phyloP scores from a whole-genome alignment of 2,329 filamentous ascomycete genomes.

The Trichoderma pleuroti region DNA sequence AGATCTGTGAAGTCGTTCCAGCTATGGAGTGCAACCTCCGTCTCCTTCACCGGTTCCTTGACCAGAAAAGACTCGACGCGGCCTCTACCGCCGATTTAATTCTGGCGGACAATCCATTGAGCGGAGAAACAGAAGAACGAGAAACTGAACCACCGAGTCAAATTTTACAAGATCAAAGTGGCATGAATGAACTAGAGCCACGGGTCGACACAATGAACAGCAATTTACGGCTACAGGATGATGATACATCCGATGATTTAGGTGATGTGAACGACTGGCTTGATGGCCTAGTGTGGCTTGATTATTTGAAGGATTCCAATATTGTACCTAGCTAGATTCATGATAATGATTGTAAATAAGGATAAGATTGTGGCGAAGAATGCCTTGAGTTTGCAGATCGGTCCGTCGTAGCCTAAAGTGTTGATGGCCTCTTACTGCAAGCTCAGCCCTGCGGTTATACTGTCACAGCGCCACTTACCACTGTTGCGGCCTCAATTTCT shows the following conservation, averaged over 20 bases:
- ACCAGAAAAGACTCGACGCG: neutral
- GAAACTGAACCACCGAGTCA: neutral
- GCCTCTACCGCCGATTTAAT: neutral
- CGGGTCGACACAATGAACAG: neutral
- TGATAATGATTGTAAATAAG: neutral
- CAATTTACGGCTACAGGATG: neutral
- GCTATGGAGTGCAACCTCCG: neutral
- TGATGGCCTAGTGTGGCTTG: neutral
- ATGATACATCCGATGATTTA: neutral
- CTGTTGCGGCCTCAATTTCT: neutral
- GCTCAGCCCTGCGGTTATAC: neutral
- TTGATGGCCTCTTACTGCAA: neutral
- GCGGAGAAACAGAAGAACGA: neutral
- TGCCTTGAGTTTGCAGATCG: neutral
- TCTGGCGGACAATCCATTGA: neutral
- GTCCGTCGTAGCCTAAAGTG: neutral
- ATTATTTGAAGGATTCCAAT: neutral
- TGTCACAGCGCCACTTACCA: neutral
- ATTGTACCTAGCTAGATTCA: neutral
- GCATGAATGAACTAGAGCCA: neutral
- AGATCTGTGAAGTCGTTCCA: neutral
- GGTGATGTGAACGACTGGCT: neutral
- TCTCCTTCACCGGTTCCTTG: neutral
- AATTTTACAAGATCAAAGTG: neutral
- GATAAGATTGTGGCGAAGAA: neutral